A percentile compares a stretch with the other conserved stretches of the same genome.
Evolutionary conservation across 1,284 basidiomycete genomes (phyloP).

Genomic region (Malassezia caprae): DNA sequence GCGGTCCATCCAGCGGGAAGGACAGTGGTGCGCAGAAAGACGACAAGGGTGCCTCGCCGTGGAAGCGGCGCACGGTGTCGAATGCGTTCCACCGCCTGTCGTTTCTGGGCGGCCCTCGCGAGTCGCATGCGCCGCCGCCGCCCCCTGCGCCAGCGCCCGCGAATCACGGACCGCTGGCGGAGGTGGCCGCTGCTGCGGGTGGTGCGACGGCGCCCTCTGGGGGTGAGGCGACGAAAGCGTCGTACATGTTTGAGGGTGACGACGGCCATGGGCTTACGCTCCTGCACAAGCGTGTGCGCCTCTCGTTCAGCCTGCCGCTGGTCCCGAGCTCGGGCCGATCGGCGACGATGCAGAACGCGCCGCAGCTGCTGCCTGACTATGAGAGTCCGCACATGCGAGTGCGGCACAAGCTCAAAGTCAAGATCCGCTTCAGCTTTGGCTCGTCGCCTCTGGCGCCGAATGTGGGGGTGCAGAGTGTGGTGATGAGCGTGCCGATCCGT

Average conservation of each 20-base stretch:
- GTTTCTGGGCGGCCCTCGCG: slow-evolving; percentile 15
- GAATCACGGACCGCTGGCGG: not conserved
- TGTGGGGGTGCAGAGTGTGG: slow-evolving; percentile 38
- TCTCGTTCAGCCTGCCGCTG: slow-evolving; percentile 45
- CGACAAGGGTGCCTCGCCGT: not conserved
- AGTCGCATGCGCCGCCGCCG: not conserved
- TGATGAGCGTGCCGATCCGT: slow-evolving; percentile 46
- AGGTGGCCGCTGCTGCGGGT: not conserved
- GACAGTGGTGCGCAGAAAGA: not conserved
- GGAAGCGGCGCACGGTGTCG: not conserved
- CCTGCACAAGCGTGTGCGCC: slow-evolving; percentile 33
- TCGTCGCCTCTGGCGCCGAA: slow-evolving; percentile 20
- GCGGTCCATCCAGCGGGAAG: not conserved
- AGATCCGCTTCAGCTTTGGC: slow-evolving; percentile 42
- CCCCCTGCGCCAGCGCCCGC: not conserved
- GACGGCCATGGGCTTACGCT: slow-evolving; percentile 42
- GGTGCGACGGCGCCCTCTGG: not conserved
- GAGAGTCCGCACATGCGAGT: slow-evolving; percentile 42
- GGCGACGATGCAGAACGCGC: slow-evolving; percentile 22
- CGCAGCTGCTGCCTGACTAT: slow-evolving; percentile 42
- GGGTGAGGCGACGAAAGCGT: slow-evolving; percentile 27
- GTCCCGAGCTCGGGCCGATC: slow-evolving; percentile 21
- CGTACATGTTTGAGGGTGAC: slow-evolving; percentile 39
- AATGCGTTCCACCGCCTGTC: slow-evolving; percentile 36
- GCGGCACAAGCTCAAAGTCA: slow-evolving; percentile 47